Base-by-base conservation (phyloP, 1,139 yeast genomes). In the Maudiozyma humilis region DNA sequence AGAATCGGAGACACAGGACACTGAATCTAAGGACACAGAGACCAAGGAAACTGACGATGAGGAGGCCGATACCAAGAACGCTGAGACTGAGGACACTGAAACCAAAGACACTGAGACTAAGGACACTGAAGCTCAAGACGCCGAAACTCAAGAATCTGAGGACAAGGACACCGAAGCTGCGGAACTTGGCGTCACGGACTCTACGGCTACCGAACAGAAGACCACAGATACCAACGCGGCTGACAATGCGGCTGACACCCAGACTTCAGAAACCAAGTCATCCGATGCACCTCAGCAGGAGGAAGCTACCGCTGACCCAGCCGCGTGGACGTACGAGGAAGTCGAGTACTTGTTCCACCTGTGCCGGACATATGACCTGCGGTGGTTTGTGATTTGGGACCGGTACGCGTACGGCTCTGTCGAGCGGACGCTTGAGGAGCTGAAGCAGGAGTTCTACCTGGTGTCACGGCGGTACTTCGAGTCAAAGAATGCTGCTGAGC, bases 301-400 rank as follows among this genome's bases (percentile, higher is more conserved):
- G 4, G 65, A 61, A 16, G n/a, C n/a, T n/a, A n/a, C n/a, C n/a
- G n/a, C n/a, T n/a, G n/a, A n/a, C n/a, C n/a, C n/a, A n/a, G n/a
- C n/a, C n/a, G n/a, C n/a, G n/a, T 89, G 97, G 96, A 67, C 76
- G 2, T 85, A 73, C 54, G 80, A 80, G 37, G 97, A 91, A 60
- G 86, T 96, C 0, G 68, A 69, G 41, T 78, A 83, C 49, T 66
- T 91, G 20, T 87, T 89, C 63, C 82, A 79, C 1, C 66, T 86
- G 31, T 85, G 95, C 50, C 64, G 70, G 33, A 74, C 72, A 1
- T 89, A 76, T 59, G 97, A 91, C 59, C 70, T 91, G 56, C 76
- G 93, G 51, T 91, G 98, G 97, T 76, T 82, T 10, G 80, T 88
- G 1, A 77, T 91, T 12, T 71, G 75, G 49, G 98, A 91, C 57